phyloP scores from a whole-genome alignment of 2,329 filamentous ascomycete species.

The Fulvia fulva region DNA sequence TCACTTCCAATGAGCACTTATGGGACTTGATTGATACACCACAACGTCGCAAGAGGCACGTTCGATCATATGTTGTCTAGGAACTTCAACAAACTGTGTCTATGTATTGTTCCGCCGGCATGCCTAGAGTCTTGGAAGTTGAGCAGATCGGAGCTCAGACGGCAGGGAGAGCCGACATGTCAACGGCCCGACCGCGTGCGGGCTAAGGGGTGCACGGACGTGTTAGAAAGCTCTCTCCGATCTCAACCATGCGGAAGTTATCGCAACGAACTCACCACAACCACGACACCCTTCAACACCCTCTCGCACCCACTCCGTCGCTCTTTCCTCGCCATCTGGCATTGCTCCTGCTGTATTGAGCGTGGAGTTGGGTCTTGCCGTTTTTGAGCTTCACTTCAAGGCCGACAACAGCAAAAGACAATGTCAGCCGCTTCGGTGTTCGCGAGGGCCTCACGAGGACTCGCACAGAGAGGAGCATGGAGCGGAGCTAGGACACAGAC shows the following conservation, averaged over 20 bases:
- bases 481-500: constrained; percentile 32
- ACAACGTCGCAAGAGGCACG: too few relatives aligned
- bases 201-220: too few relatives aligned
- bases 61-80: too few relatives aligned
- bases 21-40: too few relatives aligned
- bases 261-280: not conserved
- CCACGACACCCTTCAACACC: constrained; percentile 1
- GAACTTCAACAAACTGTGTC: too few relatives aligned
- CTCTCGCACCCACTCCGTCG: not conserved
- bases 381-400: not conserved
- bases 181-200: too few relatives aligned
- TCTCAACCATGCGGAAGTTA: not conserved
- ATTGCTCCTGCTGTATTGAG: not conserved
- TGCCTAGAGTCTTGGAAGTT: too few relatives aligned
- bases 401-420: constrained; percentile 26
- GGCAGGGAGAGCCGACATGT: too few relatives aligned
- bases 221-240: too few relatives aligned
- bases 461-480: constrained; percentile 35
- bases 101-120: too few relatives aligned
- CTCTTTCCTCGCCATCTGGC: not conserved
- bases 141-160: too few relatives aligned
- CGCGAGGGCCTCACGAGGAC: constrained; percentile 43
- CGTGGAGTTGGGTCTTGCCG: constrained; percentile 9
- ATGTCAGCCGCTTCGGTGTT: constrained; percentile 54
- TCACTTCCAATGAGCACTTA: too few relatives aligned